phyloP scores from a whole-genome alignment of 2,329 filamentous ascomycete genomes.

The Metarhizium robertsii region DNA sequence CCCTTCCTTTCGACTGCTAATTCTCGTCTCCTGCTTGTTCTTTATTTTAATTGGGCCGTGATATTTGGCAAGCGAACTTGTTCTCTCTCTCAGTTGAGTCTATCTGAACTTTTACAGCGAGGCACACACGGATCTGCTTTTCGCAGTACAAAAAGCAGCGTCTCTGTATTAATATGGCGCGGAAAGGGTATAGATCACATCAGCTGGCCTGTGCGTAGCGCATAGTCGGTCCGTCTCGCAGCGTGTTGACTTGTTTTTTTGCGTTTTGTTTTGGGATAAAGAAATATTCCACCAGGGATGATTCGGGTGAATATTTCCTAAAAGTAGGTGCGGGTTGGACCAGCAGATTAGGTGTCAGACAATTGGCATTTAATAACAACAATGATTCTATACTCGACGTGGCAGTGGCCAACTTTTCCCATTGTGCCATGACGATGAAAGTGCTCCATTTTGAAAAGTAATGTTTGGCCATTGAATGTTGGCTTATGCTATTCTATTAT shows the following conservation, averaged over 20 bases:
- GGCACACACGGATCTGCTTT: conserved; percentile 9
- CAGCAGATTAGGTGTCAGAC: not conserved
- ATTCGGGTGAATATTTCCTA: not conserved
- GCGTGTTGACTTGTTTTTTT: not conserved
- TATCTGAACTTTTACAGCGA: conserved; percentile 7
- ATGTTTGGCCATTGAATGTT: not conserved
- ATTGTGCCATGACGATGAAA: not conserved
- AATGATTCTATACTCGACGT: not conserved
- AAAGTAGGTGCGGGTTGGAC: not conserved
- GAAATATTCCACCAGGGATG: not conserved
- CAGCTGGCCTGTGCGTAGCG: conserved; percentile 8
- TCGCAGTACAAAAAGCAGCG: conserved; percentile 6
- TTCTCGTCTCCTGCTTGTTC: not conserved
- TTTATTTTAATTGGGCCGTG: conserved; percentile 2
- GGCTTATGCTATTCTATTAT: not conserved
- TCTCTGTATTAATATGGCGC: conserved; percentile 22
- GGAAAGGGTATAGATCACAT: conserved; percentile 11
- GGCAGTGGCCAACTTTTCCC: not conserved
- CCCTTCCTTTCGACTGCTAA: not conserved
- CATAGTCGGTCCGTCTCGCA: not conserved
- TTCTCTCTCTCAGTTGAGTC: not conserved
- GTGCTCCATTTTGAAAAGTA: not conserved
- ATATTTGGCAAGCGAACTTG: conserved; percentile 12
- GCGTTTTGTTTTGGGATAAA: not conserved
- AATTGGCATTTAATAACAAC: conserved; percentile 1